Percentiles rank a stretch among this genome's conserved stretches.
These are phyloP conservation scores for Apiotrichum veenhuisii DNA, from an alignment of 1,284 basidiomycete genomes.

Conservation along the genomic window DNA sequence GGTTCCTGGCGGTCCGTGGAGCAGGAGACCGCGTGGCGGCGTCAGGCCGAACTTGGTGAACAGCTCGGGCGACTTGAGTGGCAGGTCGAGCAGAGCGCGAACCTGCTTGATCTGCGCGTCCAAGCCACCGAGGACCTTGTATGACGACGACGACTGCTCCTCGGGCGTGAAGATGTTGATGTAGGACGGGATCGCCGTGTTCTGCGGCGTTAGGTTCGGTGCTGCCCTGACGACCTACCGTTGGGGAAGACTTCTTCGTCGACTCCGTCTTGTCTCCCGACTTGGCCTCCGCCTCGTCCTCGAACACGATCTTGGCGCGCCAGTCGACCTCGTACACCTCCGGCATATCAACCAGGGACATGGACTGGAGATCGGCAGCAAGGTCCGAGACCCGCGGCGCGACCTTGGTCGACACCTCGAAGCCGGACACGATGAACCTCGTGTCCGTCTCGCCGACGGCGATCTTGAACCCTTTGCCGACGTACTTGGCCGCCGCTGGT, in stretches of 20 bases:
- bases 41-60: slow-evolving; percentile 86
- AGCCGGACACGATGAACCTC: slow-evolving; percentile 55
- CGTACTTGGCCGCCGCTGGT: slow-evolving; percentile 68
- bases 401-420: slow-evolving; percentile 55
- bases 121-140: slow-evolving; percentile 78
- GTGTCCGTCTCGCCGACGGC: slow-evolving; percentile 62
- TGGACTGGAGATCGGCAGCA: slow-evolving; percentile 9
- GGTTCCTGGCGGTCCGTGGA: slow-evolving; percentile 90
- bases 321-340: slow-evolving; percentile 46
- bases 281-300: slow-evolving; percentile 6
- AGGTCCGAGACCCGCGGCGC: slow-evolving; percentile 13
- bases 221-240: slow-evolving; percentile 1
- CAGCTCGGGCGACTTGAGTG: slow-evolving; percentile 81
- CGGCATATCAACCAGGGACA: slow-evolving; percentile 56
- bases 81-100: slow-evolving; percentile 90
- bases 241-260: background rate
- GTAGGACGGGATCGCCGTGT: slow-evolving; percentile 35
- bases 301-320: slow-evolving; percentile 32
- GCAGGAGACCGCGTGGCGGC: slow-evolving; percentile 81
- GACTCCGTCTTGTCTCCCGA: background rate
- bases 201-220: background rate
- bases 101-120: slow-evolving; percentile 84
- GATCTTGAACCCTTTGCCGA: slow-evolving; percentile 61
- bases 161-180: slow-evolving; percentile 47
- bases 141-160: slow-evolving; percentile 39